These are phyloP conservation scores for Paramecium sonneborni DNA, from an alignment of 73 alveolate genomes.

Conservation along the genomic window DNA sequence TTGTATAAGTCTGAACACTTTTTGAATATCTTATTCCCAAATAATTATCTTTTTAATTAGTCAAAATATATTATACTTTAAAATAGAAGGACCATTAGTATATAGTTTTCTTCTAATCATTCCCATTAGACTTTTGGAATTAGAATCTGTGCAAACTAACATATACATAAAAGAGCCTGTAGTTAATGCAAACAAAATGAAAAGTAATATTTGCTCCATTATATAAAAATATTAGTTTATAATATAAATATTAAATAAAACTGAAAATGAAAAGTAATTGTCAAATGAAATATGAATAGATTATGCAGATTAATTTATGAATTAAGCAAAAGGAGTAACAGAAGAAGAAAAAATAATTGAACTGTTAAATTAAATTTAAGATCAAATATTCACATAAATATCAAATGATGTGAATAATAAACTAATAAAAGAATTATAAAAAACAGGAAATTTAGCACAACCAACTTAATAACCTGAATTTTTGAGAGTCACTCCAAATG, in stretches of 20 bases:
- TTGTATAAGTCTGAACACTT: not conserved
- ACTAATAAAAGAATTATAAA: not conserved
- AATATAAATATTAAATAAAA: not conserved
- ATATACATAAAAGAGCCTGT: slow-evolving; percentile 61
- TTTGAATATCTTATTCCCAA: not conserved
- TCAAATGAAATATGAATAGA: not conserved
- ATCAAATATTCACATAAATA: not conserved
- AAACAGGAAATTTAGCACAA: not conserved
- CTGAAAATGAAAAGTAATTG: not conserved
- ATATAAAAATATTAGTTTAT: not conserved
- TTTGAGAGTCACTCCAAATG: slow-evolving; percentile 12
- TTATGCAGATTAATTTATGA: not conserved
- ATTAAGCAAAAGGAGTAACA: not conserved
- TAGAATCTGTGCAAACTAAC: slow-evolving; percentile 58
- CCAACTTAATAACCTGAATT: slow-evolving; percentile 5
- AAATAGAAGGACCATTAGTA: not conserved
- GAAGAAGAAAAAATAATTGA: not conserved
- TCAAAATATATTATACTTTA: slow-evolving; percentile 36
- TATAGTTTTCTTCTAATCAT: slow-evolving; percentile 36
- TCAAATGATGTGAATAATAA: not conserved
- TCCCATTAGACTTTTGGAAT: slow-evolving; percentile 49
- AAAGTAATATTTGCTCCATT: slow-evolving; percentile 7
- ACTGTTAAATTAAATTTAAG: not conserved
- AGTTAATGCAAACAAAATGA: not conserved
- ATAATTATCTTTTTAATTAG: not conserved